Evolutionary conservation across 495 filamentous ascomycete species (phyloP), one percentile per base, ranked within the genome.

Genomic region (Aspergillus bertholletiae): DNA sequence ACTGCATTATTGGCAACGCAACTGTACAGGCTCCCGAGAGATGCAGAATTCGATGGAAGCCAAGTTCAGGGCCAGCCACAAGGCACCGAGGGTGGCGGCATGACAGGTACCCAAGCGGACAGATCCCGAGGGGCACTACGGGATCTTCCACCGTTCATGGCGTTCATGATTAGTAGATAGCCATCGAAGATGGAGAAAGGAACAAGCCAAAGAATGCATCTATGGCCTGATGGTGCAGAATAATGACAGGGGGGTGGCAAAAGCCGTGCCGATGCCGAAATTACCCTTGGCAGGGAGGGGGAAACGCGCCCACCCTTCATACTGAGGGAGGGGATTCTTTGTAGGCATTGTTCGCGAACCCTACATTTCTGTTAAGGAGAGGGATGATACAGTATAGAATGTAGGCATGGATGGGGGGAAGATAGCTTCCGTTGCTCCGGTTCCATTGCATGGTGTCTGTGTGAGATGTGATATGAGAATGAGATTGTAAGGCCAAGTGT

Each of bases 221-320:
- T 43, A 43, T 43, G 39, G 39, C n/a, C 21, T 43, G 39, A 43
- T 43, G 39, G 7, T 43, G 39, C 39, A 43, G 39, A 43, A 43
- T 22, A 8, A 18, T 13, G 39, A 43, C 39, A 43, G 39, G 39
- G 39, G 37, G 9, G 3, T 13, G 4, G 11, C n/a, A 1, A 43
- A 2, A 43, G 3, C 39, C 39, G 18, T 21, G 18, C 22, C 18
- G 22, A 21, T 43, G 39, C 39, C 39, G 39, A 22, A 22, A 22
- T 43, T 43, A 22, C 18, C 39, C 39, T 43, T 3, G 18, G 1
- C 39, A 43, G 39, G 39, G 39, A 43, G 21, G 18, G 39, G 39
- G 39, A 28, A 28, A 28, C 22, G 6, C 20, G 18, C 20, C n/a
- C n/a, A 7, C 20, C 39, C 39, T 43, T 43, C 39, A 43, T 37